These are phyloP conservation scores for Pulveroboletus frians DNA, from an alignment of 768 basidiomycete genomes.

Conservation along the genomic window DNA sequence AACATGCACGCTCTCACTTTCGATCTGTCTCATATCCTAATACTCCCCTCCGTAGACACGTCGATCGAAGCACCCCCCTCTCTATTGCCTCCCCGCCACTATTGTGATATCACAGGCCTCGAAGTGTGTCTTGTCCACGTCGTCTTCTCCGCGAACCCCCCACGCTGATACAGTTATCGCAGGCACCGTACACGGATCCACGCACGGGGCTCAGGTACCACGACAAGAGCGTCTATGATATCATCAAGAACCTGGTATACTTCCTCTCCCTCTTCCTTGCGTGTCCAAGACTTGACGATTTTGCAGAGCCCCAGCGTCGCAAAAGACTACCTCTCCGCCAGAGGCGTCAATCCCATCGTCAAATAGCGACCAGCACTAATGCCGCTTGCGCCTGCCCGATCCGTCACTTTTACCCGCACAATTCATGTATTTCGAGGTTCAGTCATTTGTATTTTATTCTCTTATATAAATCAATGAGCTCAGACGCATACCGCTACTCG, in stretches of 20 bases:
- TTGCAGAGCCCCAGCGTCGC: conserved; percentile 57
- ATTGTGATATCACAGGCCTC: conserved; percentile 83
- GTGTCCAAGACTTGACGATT: neutral
- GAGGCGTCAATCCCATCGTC: conserved; percentile 47
- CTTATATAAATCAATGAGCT: neutral
- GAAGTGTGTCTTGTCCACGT: conserved; percentile 41
- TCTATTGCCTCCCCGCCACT: conserved; percentile 66
- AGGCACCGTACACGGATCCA: conserved; percentile 82
- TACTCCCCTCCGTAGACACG: conserved; percentile 42
- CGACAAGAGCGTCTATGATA: conserved; percentile 82
- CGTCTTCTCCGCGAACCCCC: too few relatives aligned
- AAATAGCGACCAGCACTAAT: conserved; percentile 24
- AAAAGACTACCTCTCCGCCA: conserved; percentile 67
- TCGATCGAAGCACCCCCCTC: conserved; percentile 86
- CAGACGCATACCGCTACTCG: neutral
- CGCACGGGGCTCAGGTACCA: conserved; percentile 76
- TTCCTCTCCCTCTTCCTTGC: neutral
- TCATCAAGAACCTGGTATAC: conserved; percentile 67
- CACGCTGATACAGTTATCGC: neutral
- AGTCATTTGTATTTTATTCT: neutral
- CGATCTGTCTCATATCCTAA: neutral
- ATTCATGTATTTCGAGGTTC: neutral
- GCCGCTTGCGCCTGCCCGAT: neutral
- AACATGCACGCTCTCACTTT: conserved; percentile 48
- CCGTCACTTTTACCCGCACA: neutral